Evolutionary conservation across 2,329 filamentous ascomycete genomes (phyloP), one percentile per base, ranked within the genome.

Genomic region (Sphaerulina musiva): DNA sequence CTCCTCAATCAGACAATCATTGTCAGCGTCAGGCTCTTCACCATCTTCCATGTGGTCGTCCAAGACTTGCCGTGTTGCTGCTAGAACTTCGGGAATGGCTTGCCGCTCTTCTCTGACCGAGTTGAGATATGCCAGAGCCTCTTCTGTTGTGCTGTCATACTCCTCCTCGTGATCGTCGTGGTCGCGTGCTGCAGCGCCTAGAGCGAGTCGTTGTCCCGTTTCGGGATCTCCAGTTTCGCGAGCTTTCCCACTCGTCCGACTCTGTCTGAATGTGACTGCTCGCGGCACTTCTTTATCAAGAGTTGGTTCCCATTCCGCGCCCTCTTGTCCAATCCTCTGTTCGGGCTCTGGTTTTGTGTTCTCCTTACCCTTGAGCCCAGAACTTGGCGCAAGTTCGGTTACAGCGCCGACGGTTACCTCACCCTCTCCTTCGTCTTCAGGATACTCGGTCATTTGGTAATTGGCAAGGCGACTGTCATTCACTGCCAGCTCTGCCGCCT

Each of bases 1-100:
- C 62, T 95, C 87, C 12, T 83, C 75, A 68, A 88, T 93, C 65
- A 82, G 84, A 63, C 83, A 82, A 41, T 79, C 74, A 34, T 66
- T 62, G 17, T 70, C 64, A 50, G 73, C 66, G 26, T 68, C 66
- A 11, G 65, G 64, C 41, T 67, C 62, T 41, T 61, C 55, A 11
- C 48, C 48, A 10, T 40, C 47, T 26, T 43, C 23, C n/a, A 44
- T 32, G 38, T 31, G 32, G 42, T 36, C 48, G 29, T 54, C 51
- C 11, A 23, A 40, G 46, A 54, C 45, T 49, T 57, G 51, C 46
- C 47, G 54, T 46, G 60, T 45, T 36, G 60, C 62, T 47, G 51
- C 50, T 31, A 68, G 55, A 2, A 68, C 51, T 17, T 61, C 51
- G 26, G 64, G 66, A 44, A 67, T 55, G 34, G 44, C 57, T 44